Base-by-base conservation (phyloP, 2,329 filamentous ascomycete genomes). In the Neofusicoccum parvum region DNA sequence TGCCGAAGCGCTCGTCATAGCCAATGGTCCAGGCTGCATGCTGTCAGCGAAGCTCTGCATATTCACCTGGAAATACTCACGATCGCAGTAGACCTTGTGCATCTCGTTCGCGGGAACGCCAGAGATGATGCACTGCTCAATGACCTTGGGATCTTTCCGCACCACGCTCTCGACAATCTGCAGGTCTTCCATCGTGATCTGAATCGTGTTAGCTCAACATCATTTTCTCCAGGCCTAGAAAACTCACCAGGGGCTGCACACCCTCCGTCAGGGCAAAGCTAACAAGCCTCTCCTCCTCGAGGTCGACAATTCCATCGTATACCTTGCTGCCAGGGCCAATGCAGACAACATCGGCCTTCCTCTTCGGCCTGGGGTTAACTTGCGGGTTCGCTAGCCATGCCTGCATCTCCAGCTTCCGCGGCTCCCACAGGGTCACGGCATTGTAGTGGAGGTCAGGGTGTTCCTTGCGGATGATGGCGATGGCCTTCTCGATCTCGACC, bases 21-120 rank as follows among this genome's bases (percentile, higher is more conserved):
- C 94, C 94, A 77, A 97, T 96, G 0, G 94, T 96, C 94, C 94
- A 97, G 11, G 92, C 86, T 88, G 67, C 58, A 41, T 59, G 49
- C 12, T 17, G 27, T 76, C 36, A 72, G 70, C 51, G 49, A 3
- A 9, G 12, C 3, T 32, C 20, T 34, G 4, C 37, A 1, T 7
- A 20, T 0, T 15, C 1, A 3, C 2, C 10, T 15, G 27, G 53
- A 9, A 2, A 7, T 2, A 84, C 85, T 79, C 75, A 85, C 87
- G 92, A 75, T 97, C 94, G 78, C 93, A 96, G 81, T 96, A 97
- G 54, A 97, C 92, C 80, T 97, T 97, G 82, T 95, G 82, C 94
- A 97, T 97, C 67, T 96, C 91, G 70, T 91, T 85, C 65, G 84
- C 85, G 12, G 92, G 87, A 67, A 97, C 92, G 1, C 94, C 94